phyloP scores from a whole-genome alignment of 805 yeast genomes.

The Naumovozyma baii region DNA sequence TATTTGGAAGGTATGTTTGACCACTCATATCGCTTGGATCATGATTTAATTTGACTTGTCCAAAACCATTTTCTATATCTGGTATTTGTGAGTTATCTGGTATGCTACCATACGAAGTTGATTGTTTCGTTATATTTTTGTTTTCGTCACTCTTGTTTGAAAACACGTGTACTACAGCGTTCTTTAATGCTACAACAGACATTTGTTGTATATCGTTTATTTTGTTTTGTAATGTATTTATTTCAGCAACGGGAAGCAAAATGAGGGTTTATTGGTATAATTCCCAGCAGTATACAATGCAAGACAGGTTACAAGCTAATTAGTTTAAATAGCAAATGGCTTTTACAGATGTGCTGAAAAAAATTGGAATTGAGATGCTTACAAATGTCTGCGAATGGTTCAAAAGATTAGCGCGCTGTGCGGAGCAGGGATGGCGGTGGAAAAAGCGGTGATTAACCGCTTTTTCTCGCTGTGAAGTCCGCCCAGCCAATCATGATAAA shows the following conservation, averaged over 20 bases:
- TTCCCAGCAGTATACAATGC: too few relatives aligned
- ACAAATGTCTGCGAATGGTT: too few relatives aligned
- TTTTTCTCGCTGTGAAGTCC: background rate
- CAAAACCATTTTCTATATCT: background rate
- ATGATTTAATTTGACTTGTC: background rate
- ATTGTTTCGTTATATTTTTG: background rate
- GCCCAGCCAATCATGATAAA: constrained; percentile 6
- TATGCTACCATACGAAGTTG: background rate
- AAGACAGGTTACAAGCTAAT: too few relatives aligned
- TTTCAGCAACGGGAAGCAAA: too few relatives aligned
- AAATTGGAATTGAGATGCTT: too few relatives aligned
- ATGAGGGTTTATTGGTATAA: too few relatives aligned
- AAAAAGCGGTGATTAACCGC: too few relatives aligned
- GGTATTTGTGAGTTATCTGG: background rate
- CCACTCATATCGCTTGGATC: background rate
- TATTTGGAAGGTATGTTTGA: background rate
- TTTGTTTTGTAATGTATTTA: background rate
- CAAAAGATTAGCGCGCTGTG: too few relatives aligned
- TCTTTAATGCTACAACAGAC: constrained; percentile 28
- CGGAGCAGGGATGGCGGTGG: too few relatives aligned
- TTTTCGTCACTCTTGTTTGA: constrained; percentile 3
- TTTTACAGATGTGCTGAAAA: too few relatives aligned
- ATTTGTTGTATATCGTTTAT: constrained; percentile 12
- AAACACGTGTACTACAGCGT: constrained; percentile 17
- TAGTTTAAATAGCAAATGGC: too few relatives aligned